A percentile compares a stretch with the other conserved stretches of the same genome.
These are phyloP conservation scores for Thermomucor indicae-seudaticae DNA, from an alignment of 371 early-diverging fungal species.

Conservation along the genomic window DNA sequence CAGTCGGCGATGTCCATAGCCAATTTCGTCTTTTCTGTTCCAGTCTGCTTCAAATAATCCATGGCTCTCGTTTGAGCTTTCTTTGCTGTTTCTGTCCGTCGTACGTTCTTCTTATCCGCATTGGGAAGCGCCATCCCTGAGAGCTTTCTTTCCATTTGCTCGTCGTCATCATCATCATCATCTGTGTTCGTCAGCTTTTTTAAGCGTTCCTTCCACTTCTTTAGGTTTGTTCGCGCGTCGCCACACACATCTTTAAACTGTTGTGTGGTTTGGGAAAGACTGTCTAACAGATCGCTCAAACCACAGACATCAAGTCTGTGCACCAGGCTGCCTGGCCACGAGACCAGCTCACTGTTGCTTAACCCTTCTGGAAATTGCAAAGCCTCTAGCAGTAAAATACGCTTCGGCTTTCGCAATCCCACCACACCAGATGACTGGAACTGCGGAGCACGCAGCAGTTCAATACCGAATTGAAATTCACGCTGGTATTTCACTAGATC, in stretches of 20 bases:
- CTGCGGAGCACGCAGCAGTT: constrained; percentile 49
- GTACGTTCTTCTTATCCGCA: constrained; percentile 16
- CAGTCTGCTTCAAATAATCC: constrained; percentile 28
- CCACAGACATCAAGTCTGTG: constrained; percentile 22
- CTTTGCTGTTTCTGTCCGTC: constrained; percentile 48
- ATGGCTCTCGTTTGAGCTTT: constrained; percentile 34
- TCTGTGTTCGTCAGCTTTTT: constrained; percentile 1
- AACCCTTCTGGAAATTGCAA: constrained; percentile 36
- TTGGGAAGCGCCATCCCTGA: constrained; percentile 35
- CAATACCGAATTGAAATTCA: constrained; percentile 47
- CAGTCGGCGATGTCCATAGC: constrained; percentile 50
- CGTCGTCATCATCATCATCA: constrained; percentile 2
- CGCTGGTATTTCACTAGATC: constrained; percentile 48
- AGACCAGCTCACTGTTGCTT: constrained; percentile 11
- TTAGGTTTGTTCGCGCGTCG: constrained; percentile 3
- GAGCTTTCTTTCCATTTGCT: constrained; percentile 23
- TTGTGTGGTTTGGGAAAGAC: not conserved
- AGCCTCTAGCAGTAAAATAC: constrained; percentile 48
- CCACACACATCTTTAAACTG: constrained; percentile 4
- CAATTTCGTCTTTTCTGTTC: constrained; percentile 35
- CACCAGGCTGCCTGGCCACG: constrained; percentile 17
- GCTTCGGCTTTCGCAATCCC: constrained; percentile 41
- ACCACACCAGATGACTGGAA: constrained; percentile 38
- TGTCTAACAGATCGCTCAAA: constrained; percentile 6
- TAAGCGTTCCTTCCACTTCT: constrained; percentile 8